These are phyloP conservation scores for Colletotrichum sp. DNA, from an alignment of 2,329 filamentous ascomycete species.

Conservation along the genomic window DNA sequence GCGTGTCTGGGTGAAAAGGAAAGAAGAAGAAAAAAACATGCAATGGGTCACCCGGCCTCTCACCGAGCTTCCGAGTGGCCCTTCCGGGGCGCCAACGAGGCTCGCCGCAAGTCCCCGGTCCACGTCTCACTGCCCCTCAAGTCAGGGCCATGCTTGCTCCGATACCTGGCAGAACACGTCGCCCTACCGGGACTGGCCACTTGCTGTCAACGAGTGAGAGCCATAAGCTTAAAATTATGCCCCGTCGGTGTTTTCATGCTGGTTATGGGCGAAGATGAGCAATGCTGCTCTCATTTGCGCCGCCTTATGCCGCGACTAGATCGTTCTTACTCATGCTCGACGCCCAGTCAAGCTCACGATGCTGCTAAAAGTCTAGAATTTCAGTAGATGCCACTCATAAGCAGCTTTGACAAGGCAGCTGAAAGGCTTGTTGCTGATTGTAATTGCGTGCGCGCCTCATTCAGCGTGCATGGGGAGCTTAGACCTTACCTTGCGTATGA, in stretches of 20 bases:
- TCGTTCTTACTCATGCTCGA: not conserved
- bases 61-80: not conserved
- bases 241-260: not conserved
- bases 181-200: not conserved
- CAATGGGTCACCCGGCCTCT: not conserved
- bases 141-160: slow-evolving; percentile 5
- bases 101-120: not conserved
- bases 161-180: slow-evolving; percentile 3
- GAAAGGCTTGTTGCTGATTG: not conserved
- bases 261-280: not conserved
- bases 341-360: not conserved
- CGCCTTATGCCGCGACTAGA: not conserved
- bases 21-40: not conserved
- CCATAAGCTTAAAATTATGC: slow-evolving; percentile 9
- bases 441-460: not conserved
- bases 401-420: not conserved
- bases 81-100: not conserved
- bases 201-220: not conserved
- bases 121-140: not conserved
- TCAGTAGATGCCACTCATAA: not conserved
- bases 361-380: not conserved
- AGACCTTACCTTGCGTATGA: not conserved
- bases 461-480: not conserved
- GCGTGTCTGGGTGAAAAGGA: not conserved
- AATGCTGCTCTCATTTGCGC: not conserved